Evolutionary conservation across 2,329 filamentous ascomycete species (phyloP), one percentile per base, ranked within the genome.

Genomic region (Fusarium cicatricum): DNA sequence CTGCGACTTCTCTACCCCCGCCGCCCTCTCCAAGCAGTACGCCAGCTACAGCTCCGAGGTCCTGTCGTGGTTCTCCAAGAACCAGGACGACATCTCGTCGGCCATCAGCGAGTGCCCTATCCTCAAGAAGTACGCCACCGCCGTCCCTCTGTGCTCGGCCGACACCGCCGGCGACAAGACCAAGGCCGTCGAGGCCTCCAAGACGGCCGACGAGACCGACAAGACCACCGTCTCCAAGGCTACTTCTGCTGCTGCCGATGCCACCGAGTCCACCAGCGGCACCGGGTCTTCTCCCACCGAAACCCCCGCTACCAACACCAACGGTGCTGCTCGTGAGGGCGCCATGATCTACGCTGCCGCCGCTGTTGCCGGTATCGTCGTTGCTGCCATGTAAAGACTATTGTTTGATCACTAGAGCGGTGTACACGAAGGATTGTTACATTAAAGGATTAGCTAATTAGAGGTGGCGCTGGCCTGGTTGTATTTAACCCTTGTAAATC

Each of bases 1-100:
- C 4, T 77, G 75, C 72, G 16, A 52, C 58, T 69, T 72, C 67
- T 68, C 52, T 49, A 51, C 67, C 7, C 72, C 75, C n/a, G 33
- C 57, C 17, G 68, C 64, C 62, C 68, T 77, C 31, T 68, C 58
- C 62, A 60, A 52, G 26, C 60, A 72, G 36, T 75, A 71, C 66
- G 54, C 62, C 19, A 66, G 61, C 55, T 77, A 75, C 70, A 69
- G 60, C 60, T 64, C 62, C 43, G 48, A 70, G 56, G 49, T 72
- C 29, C 16, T 58, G 10, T 66, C 62, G 2, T 77, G 75, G 74
- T 70, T 69, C 64, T 50, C 49, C 16, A 37, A 57, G 31, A 65
- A 73, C 69, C 41, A 60, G 52, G 62, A 58, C 45, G 60, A 68
- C 28, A 61, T 75, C 59, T 47, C 43, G 11, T 67, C 64, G 14